phyloP scores from a whole-genome alignment of 2,329 filamentous ascomycete genomes.

The Rutstroemia sp. region DNA sequence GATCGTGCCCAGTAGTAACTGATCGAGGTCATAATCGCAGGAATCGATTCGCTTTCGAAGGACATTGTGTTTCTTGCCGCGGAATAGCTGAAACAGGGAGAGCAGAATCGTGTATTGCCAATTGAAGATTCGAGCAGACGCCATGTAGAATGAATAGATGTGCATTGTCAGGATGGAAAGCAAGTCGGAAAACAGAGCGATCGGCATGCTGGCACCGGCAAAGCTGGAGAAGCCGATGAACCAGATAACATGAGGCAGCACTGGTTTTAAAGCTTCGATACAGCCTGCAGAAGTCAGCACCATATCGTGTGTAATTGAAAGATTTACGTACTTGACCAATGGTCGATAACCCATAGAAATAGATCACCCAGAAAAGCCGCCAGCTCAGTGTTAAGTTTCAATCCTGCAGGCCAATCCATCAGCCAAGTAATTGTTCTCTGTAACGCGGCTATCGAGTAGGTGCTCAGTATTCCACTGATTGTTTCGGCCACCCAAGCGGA shows the following conservation, averaged over 20 bases:
- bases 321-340: constrained; percentile 70
- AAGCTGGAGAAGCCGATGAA: constrained; percentile 93
- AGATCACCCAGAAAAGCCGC: constrained; percentile 91
- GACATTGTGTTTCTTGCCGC: constrained; percentile 96
- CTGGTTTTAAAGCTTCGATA: constrained; percentile 68
- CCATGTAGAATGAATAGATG: constrained; percentile 97
- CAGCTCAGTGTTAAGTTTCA: constrained; percentile 92
- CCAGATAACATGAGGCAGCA: constrained; percentile 80
- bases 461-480: constrained; percentile 66
- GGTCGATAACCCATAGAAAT: constrained; percentile 97
- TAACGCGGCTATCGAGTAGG: constrained; percentile 83
- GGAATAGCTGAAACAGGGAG: constrained; percentile 97
- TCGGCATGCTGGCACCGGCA: constrained; percentile 92
- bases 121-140: constrained; percentile 93
- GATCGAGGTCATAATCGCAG: constrained; percentile 97
- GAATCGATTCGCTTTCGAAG: constrained; percentile 96
- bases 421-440: constrained; percentile 89
- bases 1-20: constrained; percentile 91
- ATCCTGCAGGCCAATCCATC: constrained; percentile 88
- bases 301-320: not conserved
- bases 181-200: constrained; percentile 90
- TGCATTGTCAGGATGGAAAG: constrained; percentile 87
- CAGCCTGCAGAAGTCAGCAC: constrained; percentile 43
- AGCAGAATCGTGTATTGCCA: constrained; percentile 97
- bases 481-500: constrained; percentile 73